Evolutionary conservation across 305 asterid species (phyloP).

Genomic region (Ilex paraguariensis): DNA sequence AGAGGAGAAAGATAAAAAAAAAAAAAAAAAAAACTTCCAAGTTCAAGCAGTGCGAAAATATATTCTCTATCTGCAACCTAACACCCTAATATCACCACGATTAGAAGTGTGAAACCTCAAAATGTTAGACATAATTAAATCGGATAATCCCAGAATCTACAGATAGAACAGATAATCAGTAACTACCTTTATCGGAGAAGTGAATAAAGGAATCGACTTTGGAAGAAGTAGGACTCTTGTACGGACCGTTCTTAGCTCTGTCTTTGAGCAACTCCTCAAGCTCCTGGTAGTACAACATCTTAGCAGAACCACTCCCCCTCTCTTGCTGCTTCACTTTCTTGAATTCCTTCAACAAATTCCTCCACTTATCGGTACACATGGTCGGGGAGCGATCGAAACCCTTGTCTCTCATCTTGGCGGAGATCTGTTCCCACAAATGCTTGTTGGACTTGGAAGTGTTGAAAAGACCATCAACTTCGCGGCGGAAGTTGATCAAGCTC

Average conservation of each 20-base stretch:
- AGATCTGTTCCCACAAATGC: slow-evolving; percentile 4
- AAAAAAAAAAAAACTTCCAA: no score
- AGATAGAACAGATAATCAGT: no score
- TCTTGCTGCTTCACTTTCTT: slow-evolving; percentile 1
- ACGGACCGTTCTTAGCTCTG: not conserved
- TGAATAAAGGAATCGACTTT: slow-evolving; percentile 1
- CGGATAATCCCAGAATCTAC: not conserved
- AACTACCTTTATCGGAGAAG: slow-evolving; percentile 1
- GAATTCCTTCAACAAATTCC: slow-evolving; percentile 3
- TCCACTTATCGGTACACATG: slow-evolving; percentile 6
- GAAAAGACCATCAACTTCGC: not conserved
- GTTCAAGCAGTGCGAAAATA: no score
- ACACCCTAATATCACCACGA: no score
- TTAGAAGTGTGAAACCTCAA: no score
- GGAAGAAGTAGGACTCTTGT: not conserved
- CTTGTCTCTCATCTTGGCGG: slow-evolving; percentile 2
- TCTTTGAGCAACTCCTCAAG: not conserved
- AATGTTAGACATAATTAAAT: not conserved
- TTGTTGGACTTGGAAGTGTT: slow-evolving; percentile 2
- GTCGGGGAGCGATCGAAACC: slow-evolving; percentile 2
- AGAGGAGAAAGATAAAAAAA: no score
- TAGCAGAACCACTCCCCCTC: not conserved
- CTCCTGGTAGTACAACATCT: not conserved
- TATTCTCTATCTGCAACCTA: no score
- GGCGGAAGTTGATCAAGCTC: not conserved